phyloP scores from a whole-genome alignment of 129 eudicot species.

The Centella asiatica region DNA sequence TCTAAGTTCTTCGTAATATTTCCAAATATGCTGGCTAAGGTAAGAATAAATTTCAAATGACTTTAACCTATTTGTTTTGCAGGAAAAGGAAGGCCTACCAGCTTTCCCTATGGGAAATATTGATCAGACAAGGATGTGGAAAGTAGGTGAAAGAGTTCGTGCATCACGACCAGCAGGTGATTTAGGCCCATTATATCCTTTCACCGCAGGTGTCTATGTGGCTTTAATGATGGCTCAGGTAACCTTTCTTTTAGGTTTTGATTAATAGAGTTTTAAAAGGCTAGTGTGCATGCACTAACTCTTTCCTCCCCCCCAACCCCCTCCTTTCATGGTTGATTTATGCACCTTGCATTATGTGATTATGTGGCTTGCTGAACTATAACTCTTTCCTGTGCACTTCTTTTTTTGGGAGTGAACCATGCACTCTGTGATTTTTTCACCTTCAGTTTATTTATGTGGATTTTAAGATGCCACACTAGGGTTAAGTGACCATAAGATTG shows the following conservation, averaged over 20 bases:
- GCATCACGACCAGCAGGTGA: conserved; percentile 79
- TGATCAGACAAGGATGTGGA: conserved; percentile 98
- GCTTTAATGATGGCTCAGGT: conserved; percentile 99
- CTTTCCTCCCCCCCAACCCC: no score
- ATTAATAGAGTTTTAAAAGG: neutral
- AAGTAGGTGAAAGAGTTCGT: conserved; percentile 83
- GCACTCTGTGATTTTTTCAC: no score
- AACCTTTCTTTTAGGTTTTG: neutral
- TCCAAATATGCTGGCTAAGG: neutral
- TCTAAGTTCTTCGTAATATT: neutral
- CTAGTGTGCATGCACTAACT: neutral
- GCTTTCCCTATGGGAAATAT: conserved; percentile 99
- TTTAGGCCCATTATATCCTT: conserved; percentile 85
- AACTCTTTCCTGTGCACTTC: no score
- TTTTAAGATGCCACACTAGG: no score
- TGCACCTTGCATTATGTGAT: no score
- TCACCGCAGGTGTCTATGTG: conserved; percentile 98
- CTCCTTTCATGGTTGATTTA: no score
- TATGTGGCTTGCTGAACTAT: neutral
- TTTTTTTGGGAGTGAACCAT: no score
- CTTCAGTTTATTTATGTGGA: no score
- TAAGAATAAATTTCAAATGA: neutral
- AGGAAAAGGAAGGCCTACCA: conserved; percentile 96
- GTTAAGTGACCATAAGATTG: no score
- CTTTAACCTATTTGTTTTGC: conserved; percentile 10